A percentile compares a stretch with the other conserved stretches of the same genome.
phyloP scores from a whole-genome alignment of 169 alveolate genomes.

The Theileria annulata region DNA sequence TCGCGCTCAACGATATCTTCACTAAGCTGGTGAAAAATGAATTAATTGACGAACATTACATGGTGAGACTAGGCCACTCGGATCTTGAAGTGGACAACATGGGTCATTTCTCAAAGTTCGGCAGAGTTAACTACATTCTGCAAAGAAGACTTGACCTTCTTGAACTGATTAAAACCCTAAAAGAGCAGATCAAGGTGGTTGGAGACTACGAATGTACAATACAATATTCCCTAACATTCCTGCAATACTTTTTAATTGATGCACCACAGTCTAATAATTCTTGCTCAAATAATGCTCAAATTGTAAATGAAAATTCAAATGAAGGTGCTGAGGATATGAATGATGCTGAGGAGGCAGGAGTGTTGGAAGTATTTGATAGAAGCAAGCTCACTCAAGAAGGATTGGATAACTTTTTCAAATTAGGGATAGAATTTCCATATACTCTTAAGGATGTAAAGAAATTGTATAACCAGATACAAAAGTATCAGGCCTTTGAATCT shows the following conservation, averaged over 20 bases:
- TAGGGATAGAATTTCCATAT: slow-evolving; percentile 19
- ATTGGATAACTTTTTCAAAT: slow-evolving; percentile 25
- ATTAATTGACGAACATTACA: slow-evolving; percentile 85
- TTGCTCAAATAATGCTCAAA: background rate
- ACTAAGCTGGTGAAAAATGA: slow-evolving; percentile 84
- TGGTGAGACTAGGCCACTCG: slow-evolving; percentile 90
- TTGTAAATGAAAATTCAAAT: background rate
- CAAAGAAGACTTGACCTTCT: slow-evolving; percentile 73
- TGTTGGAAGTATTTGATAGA: background rate
- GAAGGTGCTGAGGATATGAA: background rate
- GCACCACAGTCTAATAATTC: background rate
- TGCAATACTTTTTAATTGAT: background rate
- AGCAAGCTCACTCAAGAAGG: slow-evolving; percentile 9
- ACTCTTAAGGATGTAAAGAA: slow-evolving; percentile 24
- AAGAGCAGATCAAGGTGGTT: slow-evolving; percentile 47
- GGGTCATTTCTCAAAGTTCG: slow-evolving; percentile 81
- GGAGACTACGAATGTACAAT: slow-evolving; percentile 69
- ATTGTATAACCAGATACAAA: slow-evolving; percentile 42
- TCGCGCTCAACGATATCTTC: slow-evolving; percentile 90
- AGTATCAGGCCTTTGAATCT: slow-evolving; percentile 18
- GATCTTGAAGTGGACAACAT: slow-evolving; percentile 80
- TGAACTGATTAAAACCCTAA: slow-evolving; percentile 64
- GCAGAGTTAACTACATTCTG: slow-evolving; percentile 85
- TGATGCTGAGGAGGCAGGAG: background rate
- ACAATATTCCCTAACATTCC: slow-evolving; percentile 55